Evolutionary conservation across 345 rosid genomes (phyloP).

Genomic region (Mallotus nudiflorus): DNA sequence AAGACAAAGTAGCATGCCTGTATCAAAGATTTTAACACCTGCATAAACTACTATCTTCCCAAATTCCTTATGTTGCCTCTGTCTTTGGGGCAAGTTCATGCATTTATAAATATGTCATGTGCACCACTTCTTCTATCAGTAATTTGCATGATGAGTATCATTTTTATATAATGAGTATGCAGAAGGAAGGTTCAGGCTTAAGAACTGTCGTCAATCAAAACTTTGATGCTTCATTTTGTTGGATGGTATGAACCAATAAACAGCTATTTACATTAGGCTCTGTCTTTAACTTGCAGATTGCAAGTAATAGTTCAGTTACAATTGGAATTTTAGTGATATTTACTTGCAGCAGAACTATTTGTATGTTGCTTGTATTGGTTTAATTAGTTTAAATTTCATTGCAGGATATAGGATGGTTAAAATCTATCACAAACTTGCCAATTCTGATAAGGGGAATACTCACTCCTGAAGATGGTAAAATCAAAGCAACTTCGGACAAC

Average conservation of each 20-base stretch:
- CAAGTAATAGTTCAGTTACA: background rate
- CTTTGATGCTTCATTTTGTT: slow-evolving; percentile 60
- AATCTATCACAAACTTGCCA: slow-evolving; percentile 72
- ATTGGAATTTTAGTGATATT: too few relatives aligned
- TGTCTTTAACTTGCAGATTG: background rate
- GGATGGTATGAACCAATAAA: slow-evolving; percentile 53
- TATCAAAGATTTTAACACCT: background rate
- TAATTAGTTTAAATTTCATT: background rate
- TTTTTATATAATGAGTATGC: slow-evolving; percentile 8
- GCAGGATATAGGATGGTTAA: slow-evolving; percentile 80
- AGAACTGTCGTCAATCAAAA: slow-evolving; percentile 45
- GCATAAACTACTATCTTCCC: too few relatives aligned
- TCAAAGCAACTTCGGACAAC: slow-evolving; percentile 15
- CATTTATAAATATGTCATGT: background rate
- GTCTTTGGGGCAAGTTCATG: background rate
- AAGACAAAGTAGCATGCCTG: too few relatives aligned
- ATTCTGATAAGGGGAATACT: slow-evolving; percentile 70
- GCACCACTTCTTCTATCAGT: background rate
- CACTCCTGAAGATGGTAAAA: slow-evolving; percentile 75
- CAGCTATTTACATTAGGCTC: background rate
- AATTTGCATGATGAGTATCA: too few relatives aligned
- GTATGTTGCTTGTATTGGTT: background rate
- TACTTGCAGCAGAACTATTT: background rate
- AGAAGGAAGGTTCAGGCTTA: slow-evolving; percentile 61
- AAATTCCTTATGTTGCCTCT: too few relatives aligned